phyloP scores from a whole-genome alignment of 2,329 filamentous ascomycete species.

The Tolypocladium ophioglossoides region DNA sequence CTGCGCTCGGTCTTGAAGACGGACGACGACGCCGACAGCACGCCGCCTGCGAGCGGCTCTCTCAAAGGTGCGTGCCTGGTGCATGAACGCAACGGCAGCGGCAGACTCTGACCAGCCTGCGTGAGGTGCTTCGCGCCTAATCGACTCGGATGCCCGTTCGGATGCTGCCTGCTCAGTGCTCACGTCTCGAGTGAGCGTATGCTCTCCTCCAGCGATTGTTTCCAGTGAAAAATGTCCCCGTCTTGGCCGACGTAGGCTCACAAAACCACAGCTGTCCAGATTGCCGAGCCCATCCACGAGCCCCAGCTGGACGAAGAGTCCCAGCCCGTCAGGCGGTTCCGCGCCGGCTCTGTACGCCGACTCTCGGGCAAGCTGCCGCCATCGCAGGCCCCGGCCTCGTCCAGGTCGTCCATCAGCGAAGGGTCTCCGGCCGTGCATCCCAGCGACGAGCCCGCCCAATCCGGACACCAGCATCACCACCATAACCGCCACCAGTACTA shows the following conservation, averaged over 20 bases:
- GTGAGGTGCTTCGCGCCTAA: neutral
- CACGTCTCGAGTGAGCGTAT: neutral
- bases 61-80: slow-evolving; percentile 27
- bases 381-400: slow-evolving; percentile 23
- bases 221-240: neutral
- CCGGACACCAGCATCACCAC: slow-evolving; percentile 14
- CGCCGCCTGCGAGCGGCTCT: slow-evolving; percentile 23
- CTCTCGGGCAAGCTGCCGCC: slow-evolving; percentile 20
- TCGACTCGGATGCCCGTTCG: neutral
- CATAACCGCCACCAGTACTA: slow-evolving; percentile 26
- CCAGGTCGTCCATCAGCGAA: slow-evolving; percentile 33
- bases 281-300: slow-evolving; percentile 38
- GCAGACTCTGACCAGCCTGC: neutral
- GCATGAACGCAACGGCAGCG: neutral
- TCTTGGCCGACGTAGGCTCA: slow-evolving; percentile 9
- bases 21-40: slow-evolving; percentile 29
- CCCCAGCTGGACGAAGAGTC: slow-evolving; percentile 20
- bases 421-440: slow-evolving; percentile 15
- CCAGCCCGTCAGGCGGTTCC: slow-evolving; percentile 19
- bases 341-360: slow-evolving; percentile 20
- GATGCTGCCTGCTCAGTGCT: neutral
- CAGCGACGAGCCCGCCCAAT: slow-evolving; percentile 15
- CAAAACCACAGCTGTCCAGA: slow-evolving; percentile 38
- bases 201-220: no score
- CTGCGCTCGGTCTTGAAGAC: slow-evolving; percentile 33